These are phyloP conservation scores for Thermomyces lanuginosus DNA, from an alignment of 2,329 filamentous ascomycete species.

Conservation along the genomic window DNA sequence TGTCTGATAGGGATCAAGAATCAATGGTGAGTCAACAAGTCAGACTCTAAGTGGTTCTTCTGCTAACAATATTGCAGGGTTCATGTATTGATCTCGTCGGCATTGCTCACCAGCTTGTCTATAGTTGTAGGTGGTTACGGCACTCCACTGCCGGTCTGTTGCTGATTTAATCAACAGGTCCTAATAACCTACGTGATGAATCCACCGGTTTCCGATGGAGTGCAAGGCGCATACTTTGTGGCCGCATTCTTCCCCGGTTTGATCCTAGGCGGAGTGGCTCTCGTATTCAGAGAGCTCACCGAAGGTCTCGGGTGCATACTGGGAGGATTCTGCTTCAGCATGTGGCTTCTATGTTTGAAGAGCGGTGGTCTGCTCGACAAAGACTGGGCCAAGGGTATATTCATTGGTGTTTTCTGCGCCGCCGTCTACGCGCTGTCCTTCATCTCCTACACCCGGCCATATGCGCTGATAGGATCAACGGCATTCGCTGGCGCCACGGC, in stretches of 20 bases:
- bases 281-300: slow-evolving; percentile 70
- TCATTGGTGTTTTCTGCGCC: slow-evolving; percentile 58
- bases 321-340: slow-evolving; percentile 68
- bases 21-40: slow-evolving; percentile 35
- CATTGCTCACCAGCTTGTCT: slow-evolving; percentile 54
- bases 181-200: slow-evolving; percentile 81
- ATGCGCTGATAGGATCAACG: slow-evolving; percentile 59
- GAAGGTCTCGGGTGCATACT: slow-evolving; percentile 74
- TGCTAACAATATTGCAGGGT: slow-evolving; percentile 25
- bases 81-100: slow-evolving; percentile 65
- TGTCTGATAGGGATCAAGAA: slow-evolving; percentile 70
- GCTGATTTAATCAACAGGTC: slow-evolving; percentile 26
- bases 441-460: slow-evolving; percentile 59
- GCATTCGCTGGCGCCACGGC: slow-evolving; percentile 70
- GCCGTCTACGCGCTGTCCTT: slow-evolving; percentile 60
- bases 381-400: slow-evolving; percentile 48
- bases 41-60: neutral
- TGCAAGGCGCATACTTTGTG: slow-evolving; percentile 77
- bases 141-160: neutral
- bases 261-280: slow-evolving; percentile 54
- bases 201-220: slow-evolving; percentile 52
- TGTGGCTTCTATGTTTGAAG: slow-evolving; percentile 76
- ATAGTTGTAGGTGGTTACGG: slow-evolving; percentile 39
- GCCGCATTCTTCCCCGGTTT: slow-evolving; percentile 57
- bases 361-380: slow-evolving; percentile 56